Evolutionary conservation across 257 asterid genomes (phyloP).

Genomic region (Haberlea rhodopensis): DNA sequence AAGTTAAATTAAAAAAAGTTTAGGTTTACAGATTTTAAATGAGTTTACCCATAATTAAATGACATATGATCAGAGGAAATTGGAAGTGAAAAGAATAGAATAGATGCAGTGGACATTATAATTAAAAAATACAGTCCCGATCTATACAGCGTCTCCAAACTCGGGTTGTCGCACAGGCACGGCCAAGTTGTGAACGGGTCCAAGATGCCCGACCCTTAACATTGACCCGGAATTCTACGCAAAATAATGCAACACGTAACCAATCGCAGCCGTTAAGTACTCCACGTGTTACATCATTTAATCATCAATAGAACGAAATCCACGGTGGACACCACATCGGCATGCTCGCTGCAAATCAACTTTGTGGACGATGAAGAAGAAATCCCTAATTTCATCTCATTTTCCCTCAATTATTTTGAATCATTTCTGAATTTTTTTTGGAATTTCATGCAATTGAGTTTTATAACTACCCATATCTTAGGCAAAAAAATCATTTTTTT

Average conservation of each 20-base stretch:
- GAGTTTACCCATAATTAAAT: no score
- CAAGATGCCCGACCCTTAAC: neutral
- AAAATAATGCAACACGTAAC: neutral
- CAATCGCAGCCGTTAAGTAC: conserved; percentile 21
- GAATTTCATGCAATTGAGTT: neutral
- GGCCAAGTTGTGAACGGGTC: neutral
- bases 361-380: conserved; percentile 18
- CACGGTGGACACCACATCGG: conserved; percentile 33
- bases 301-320: conserved; percentile 22
- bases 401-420: no score
- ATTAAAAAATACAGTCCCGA: no score
- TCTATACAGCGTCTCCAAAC: no score
- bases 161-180: no score
- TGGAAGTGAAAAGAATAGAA: no score
- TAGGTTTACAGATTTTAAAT: no score
- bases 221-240: no score
- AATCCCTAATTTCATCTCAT: conserved; percentile 19
- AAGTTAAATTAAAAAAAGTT: no score
- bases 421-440: neutral
- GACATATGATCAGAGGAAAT: no score
- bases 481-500: no score
- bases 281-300: neutral
- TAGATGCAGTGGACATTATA: no score
- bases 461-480: neutral
- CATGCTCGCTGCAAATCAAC: conserved; percentile 10